Evolutionary conservation across 2,329 filamentous ascomycete genomes (phyloP).

Genomic region (Camillea tinctor): DNA sequence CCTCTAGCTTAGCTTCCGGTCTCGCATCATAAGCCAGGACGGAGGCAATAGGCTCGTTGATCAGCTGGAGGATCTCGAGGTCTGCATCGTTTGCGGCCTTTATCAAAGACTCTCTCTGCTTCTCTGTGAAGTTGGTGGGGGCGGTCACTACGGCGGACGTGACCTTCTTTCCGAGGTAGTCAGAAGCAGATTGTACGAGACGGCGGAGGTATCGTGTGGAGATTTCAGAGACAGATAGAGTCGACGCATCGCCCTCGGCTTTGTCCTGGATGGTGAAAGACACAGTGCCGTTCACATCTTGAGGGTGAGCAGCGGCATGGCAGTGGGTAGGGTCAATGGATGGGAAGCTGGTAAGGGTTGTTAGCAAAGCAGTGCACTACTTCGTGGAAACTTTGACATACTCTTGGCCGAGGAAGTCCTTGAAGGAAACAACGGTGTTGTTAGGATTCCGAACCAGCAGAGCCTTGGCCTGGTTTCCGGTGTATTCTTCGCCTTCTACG

Average conservation of each 20-base stretch:
- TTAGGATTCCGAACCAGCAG: constrained; percentile 89
- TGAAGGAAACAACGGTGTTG: constrained; percentile 95
- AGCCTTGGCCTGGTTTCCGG: constrained; percentile 90
- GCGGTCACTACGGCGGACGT: constrained; percentile 94
- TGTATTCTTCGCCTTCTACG: constrained; percentile 93
- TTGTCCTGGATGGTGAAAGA: constrained; percentile 84
- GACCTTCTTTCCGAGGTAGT: constrained; percentile 90
- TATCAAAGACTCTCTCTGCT: constrained; percentile 78
- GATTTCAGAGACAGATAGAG: constrained; percentile 75
- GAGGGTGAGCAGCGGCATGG: constrained; percentile 88
- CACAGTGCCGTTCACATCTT: constrained; percentile 69
- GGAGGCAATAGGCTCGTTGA: constrained; percentile 86
- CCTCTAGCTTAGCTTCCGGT: constrained; percentile 68
- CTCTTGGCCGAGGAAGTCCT: constrained; percentile 94
- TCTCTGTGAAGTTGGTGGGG: constrained; percentile 88
- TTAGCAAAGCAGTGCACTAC: constrained; percentile 7
- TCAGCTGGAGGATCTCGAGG: constrained; percentile 87
- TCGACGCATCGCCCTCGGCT: constrained; percentile 61
- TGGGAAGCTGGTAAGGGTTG: constrained; percentile 67
- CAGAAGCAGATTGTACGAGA: constrained; percentile 77
- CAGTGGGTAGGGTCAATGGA: constrained; percentile 94
- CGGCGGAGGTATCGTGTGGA: constrained; percentile 82
- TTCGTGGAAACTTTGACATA: constrained; percentile 43
- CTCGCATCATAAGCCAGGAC: constrained; percentile 89
- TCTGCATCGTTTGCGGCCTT: constrained; percentile 77